Conservation (phyloP, 805 yeast species). For the Hanseniaspora lachancei region DNA sequence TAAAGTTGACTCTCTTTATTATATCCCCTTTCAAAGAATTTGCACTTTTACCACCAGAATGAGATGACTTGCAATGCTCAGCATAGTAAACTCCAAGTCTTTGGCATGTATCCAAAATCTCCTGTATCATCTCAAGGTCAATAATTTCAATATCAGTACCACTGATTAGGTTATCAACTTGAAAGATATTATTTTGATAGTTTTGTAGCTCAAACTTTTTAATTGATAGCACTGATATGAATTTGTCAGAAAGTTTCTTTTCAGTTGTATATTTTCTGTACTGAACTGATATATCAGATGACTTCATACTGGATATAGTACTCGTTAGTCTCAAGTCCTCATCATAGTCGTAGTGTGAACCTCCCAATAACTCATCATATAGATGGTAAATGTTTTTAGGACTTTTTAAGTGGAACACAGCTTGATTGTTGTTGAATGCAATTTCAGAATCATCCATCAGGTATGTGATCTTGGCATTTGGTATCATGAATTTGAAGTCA, state of each 20-base stretch:
- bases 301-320: constrained; percentile 7
- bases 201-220: constrained; percentile 10
- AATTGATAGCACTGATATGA: neutral
- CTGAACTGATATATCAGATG: neutral
- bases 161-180: constrained; percentile 1
- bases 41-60: neutral
- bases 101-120: neutral
- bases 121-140: neutral
- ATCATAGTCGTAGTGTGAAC: neutral
- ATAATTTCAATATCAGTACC: neutral
- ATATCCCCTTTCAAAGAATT: neutral
- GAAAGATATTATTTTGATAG: constrained; percentile 10
- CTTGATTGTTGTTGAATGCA: constrained; percentile 1
- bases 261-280: neutral
- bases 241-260: neutral
- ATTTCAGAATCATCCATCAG: constrained; percentile 2
- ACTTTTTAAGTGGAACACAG: constrained; percentile 7
- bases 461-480: constrained; percentile 8
- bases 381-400: constrained; percentile 7
- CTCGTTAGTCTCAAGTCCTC: constrained; percentile 8
- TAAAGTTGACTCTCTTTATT: neutral
- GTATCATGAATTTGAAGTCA: constrained; percentile 8
- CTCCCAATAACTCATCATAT: constrained; percentile 10
- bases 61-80: neutral
- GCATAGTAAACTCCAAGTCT: neutral